Conservation (phyloP, 768 basidiomycete genomes). For the Boletus eberwhitei region DNA sequence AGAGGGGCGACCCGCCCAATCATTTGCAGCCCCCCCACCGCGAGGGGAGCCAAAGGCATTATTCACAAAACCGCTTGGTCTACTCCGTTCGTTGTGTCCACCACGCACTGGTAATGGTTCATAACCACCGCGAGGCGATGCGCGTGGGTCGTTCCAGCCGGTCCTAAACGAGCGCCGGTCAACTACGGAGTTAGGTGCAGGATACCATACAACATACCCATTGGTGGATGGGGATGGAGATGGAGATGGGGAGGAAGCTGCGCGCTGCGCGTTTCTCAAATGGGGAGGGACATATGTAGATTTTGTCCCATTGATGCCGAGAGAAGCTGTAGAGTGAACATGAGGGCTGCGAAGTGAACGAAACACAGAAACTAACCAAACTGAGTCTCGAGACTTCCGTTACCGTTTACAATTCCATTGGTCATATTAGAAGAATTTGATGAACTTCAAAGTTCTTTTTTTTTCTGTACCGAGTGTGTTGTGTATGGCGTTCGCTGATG, state of each 20-base stretch:
- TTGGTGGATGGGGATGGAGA: constrained; percentile 36
- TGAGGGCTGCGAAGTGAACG: background rate
- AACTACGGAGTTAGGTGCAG: constrained; percentile 12
- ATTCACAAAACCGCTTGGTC: constrained; percentile 40
- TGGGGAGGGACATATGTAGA: constrained; percentile 89
- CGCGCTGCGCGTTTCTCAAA: constrained; percentile 82
- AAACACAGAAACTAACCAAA: constrained; percentile 51
- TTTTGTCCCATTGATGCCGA: constrained; percentile 66
- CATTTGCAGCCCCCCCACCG: constrained; percentile 28
- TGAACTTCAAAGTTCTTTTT: constrained; percentile 28
- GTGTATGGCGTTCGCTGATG: constrained; percentile 29
- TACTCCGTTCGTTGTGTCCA: constrained; percentile 35
- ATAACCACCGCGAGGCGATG: constrained; percentile 55
- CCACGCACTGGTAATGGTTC: constrained; percentile 41
- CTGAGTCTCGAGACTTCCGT: constrained; percentile 66
- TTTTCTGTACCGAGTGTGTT: constrained; percentile 22
- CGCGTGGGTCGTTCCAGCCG: constrained; percentile 74
- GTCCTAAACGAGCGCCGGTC: constrained; percentile 40
- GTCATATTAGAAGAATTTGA: constrained; percentile 64
- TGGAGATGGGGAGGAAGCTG: constrained; percentile 53
- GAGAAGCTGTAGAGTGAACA: constrained; percentile 50
- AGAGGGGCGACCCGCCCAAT: constrained; percentile 42
- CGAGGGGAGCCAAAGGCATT: constrained; percentile 37
- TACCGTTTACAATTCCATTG: constrained; percentile 87
- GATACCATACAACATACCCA: constrained; percentile 44